These are phyloP conservation scores for Plasmodium gaboni DNA, from an alignment of 169 alveolate genomes.

Conservation along the genomic window DNA sequence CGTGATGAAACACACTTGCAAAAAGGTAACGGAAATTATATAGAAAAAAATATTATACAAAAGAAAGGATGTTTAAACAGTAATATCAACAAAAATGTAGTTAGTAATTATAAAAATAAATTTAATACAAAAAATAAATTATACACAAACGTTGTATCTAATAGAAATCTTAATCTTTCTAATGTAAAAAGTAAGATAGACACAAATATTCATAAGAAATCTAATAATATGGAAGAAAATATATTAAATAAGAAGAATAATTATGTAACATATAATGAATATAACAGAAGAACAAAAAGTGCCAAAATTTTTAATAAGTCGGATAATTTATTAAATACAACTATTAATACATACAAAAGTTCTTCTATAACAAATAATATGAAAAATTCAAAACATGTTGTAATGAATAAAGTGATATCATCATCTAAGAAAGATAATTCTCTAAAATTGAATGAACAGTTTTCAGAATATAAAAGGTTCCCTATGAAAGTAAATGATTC, in stretches of 20 bases:
- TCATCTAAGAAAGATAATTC: conserved; percentile 4
- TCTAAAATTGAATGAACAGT: background rate
- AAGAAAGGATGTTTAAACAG: background rate
- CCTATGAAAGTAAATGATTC: conserved; percentile 12
- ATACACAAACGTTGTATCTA: background rate
- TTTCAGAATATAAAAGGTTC: background rate
- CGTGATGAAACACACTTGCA: background rate
- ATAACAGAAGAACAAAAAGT: conserved; percentile 3
- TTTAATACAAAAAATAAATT: conserved; percentile 2
- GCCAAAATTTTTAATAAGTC: conserved; percentile 4
- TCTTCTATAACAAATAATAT: background rate
- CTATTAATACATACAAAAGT: background rate
- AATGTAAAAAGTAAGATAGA: conserved; percentile 63
- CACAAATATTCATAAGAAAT: conserved; percentile 37
- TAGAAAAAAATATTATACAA: background rate
- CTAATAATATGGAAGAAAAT: background rate
- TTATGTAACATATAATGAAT: background rate
- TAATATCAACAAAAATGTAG: background rate
- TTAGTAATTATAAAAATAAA: background rate
- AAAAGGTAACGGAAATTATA: background rate
- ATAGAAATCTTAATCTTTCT: conserved; percentile 15
- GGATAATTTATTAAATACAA: background rate
- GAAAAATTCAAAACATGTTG: background rate
- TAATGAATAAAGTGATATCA: background rate
- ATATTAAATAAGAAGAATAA: background rate